These are phyloP conservation scores for Phallus indusiatus DNA, from an alignment of 768 basidiomycete species.

Conservation along the genomic window DNA sequence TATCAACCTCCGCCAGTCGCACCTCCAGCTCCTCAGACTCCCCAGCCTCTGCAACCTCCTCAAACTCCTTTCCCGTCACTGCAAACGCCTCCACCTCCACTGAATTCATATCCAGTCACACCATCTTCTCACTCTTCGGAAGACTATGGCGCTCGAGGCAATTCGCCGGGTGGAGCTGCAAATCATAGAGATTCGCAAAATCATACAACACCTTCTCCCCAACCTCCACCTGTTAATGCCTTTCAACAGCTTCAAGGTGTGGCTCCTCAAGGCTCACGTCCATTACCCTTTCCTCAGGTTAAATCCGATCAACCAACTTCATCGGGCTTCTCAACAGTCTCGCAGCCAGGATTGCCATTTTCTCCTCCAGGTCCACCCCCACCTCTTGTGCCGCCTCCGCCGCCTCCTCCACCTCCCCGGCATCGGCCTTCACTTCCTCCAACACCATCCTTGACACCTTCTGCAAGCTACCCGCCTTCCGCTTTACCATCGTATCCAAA, in stretches of 20 bases:
- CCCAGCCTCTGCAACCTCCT: conserved; percentile 18
- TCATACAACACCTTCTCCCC: conserved; percentile 19
- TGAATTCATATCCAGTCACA: conserved; percentile 13
- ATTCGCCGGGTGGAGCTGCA: conserved; percentile 19
- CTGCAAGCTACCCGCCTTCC: conserved; percentile 1
- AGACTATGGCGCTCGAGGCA: conserved; percentile 25
- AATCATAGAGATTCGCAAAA: conserved; percentile 15
- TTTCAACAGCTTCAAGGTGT: conserved; percentile 31
- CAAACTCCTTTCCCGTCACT: conserved; percentile 9
- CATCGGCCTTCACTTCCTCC: conserved; percentile 6
- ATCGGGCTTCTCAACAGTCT: not conserved
- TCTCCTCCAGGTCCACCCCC: conserved; percentile 17
- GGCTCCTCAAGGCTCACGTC: conserved; percentile 1
- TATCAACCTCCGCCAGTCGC: not conserved
- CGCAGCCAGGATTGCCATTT: conserved; percentile 5
- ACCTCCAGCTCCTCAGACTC: conserved; percentile 27
- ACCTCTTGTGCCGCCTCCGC: not conserved
- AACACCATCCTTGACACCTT: conserved; percentile 1
- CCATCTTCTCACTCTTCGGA: conserved; percentile 18
- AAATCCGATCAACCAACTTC: not conserved
- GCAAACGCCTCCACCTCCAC: conserved; percentile 17
- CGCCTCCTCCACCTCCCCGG: conserved; percentile 9
- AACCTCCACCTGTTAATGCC: conserved; percentile 25
- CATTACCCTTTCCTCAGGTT: not conserved
- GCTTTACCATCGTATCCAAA: conserved; percentile 3